phyloP scores from a whole-genome alignment of 768 basidiomycete genomes.

The Candolleomyces eurysporus region DNA sequence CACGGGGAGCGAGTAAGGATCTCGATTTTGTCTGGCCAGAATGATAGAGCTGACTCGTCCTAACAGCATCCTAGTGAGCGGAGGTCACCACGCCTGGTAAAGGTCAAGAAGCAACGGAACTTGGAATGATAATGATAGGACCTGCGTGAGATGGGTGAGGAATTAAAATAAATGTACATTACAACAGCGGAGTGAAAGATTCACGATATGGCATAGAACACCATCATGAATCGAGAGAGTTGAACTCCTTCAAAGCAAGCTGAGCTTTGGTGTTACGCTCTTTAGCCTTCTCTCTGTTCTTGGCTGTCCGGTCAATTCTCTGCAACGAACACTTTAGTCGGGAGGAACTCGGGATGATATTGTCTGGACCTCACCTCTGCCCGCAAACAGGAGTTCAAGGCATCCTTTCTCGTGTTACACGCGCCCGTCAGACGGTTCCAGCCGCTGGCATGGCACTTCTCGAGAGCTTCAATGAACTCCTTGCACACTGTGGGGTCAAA shows the following conservation, averaged over 20 bases:
- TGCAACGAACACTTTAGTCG: slow-evolving; percentile 23
- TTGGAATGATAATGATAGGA: background rate
- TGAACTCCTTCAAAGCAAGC: slow-evolving; percentile 60
- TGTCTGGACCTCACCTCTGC: slow-evolving; percentile 50
- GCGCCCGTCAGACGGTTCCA: slow-evolving; percentile 68
- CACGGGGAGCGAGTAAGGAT: slow-evolving; percentile 80
- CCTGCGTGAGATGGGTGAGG: too few relatives aligned
- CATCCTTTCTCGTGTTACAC: slow-evolving; percentile 68
- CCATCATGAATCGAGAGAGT: slow-evolving; percentile 18
- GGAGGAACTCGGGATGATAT: slow-evolving; percentile 7
- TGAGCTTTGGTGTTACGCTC: slow-evolving; percentile 54
- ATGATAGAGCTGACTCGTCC: slow-evolving; percentile 1
- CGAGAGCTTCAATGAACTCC: slow-evolving; percentile 76
- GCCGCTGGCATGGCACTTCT: slow-evolving; percentile 60
- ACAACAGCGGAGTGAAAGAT: background rate
- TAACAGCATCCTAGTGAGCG: slow-evolving; percentile 55
- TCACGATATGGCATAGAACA: background rate
- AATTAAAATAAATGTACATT: too few relatives aligned
- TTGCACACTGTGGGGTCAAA: slow-evolving; percentile 45
- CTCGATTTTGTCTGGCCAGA: background rate
- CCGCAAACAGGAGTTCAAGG: slow-evolving; percentile 67
- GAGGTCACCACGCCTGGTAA: slow-evolving; percentile 66
- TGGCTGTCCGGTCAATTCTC: slow-evolving; percentile 57
- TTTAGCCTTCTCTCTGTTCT: slow-evolving; percentile 62
- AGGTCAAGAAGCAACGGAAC: background rate